phyloP scores from a whole-genome alignment of 23 red algal species.

The Gracilaria domingensis region DNA sequence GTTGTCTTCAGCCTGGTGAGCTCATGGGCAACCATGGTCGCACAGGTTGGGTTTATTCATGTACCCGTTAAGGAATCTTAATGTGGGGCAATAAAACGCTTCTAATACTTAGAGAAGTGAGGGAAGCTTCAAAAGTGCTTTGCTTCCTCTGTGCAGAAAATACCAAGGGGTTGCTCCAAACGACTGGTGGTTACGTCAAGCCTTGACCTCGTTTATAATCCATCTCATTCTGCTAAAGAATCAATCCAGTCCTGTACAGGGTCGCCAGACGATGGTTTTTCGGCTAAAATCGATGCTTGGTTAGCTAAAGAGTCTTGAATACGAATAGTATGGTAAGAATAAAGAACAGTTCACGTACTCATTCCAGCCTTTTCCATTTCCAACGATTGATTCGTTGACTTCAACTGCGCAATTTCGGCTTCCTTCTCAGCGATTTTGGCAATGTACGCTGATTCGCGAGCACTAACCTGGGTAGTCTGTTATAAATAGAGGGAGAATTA shows the following conservation, averaged over 20 bases:
- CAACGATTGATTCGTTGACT: constrained; percentile 39
- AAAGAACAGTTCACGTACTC: constrained; percentile 13
- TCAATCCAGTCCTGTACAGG: constrained; percentile 70
- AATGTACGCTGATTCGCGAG: constrained; percentile 52
- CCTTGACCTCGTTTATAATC: too few relatives aligned
- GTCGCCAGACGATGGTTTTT: constrained; percentile 58
- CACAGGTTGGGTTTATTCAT: background rate
- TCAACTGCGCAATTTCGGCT: constrained; percentile 56
- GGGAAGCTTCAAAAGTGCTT: background rate
- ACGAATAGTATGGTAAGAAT: too few relatives aligned
- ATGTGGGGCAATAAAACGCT: background rate
- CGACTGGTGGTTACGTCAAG: background rate
- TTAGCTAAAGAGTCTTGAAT: background rate
- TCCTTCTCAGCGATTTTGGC: constrained; percentile 55
- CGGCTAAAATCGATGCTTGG: background rate
- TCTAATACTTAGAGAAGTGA: background rate
- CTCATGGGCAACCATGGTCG: background rate
- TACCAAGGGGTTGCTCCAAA: background rate
- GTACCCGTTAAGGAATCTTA: background rate
- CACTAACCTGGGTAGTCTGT: constrained; percentile 31
- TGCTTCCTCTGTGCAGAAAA: background rate
- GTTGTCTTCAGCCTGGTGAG: background rate
- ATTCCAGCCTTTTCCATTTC: constrained; percentile 60
- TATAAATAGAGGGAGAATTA: background rate
- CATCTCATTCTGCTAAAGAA: constrained; percentile 49